Evolutionary conservation across 805 yeast species (phyloP).

Genomic region (Isabelozyma gotoi): DNA sequence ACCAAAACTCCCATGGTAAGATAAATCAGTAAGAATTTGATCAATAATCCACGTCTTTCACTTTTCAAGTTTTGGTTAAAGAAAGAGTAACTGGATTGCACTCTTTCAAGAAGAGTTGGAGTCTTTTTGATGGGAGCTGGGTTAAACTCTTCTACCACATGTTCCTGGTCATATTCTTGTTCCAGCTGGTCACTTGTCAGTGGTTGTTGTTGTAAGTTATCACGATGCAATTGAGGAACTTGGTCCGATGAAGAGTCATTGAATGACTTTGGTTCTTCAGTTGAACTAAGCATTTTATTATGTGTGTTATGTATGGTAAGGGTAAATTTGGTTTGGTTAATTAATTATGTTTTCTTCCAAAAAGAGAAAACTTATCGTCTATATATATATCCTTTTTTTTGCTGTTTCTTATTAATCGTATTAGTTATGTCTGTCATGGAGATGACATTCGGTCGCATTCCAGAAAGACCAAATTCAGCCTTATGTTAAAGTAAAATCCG

Average conservation of each 20-base stretch:
- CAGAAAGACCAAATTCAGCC: background rate
- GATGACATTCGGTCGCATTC: too few relatives aligned
- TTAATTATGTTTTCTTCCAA: too few relatives aligned
- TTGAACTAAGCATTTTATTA: background rate
- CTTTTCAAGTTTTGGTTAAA: constrained; percentile 24
- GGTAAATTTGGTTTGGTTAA: too few relatives aligned
- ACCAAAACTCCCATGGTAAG: constrained; percentile 34
- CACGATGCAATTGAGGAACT: too few relatives aligned
- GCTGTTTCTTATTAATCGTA: background rate
- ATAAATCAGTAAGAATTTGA: constrained; percentile 20
- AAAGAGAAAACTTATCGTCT: too few relatives aligned
- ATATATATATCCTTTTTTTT: too few relatives aligned
- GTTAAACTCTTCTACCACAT: background rate
- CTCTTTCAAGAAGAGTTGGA: constrained; percentile 17
- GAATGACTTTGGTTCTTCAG: background rate
- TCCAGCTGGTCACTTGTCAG: too few relatives aligned
- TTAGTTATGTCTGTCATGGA: background rate
- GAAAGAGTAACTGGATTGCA: constrained; percentile 29
- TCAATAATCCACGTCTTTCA: constrained; percentile 16
- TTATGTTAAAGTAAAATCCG: too few relatives aligned
- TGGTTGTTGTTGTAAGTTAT: too few relatives aligned
- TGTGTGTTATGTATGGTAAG: too few relatives aligned
- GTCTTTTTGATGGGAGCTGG: background rate
- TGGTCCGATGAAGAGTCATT: background rate
- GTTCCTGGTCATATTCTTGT: background rate